phyloP scores from a whole-genome alignment of 2,329 filamentous ascomycete genomes.

The Chalara sp. region DNA sequence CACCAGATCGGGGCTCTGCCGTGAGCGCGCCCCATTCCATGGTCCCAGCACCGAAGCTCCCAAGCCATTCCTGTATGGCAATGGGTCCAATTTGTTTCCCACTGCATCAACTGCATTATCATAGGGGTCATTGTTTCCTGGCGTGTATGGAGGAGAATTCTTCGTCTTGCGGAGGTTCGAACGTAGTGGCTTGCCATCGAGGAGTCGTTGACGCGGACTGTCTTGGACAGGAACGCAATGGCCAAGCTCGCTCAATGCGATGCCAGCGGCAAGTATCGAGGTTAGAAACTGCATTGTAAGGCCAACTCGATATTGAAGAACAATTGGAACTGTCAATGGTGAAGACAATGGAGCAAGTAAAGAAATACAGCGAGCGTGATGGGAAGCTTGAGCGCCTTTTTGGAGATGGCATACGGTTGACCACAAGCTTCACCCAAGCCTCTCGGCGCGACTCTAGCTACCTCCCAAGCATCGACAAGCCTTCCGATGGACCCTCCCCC shows the following conservation, averaged over 20 bases:
- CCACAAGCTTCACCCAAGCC: too few relatives aligned
- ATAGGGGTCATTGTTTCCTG: slow-evolving; percentile 51
- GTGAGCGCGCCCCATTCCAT: slow-evolving; percentile 61
- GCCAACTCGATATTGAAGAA: not conserved
- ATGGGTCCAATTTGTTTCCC: slow-evolving; percentile 53
- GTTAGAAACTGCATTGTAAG: slow-evolving; percentile 21
- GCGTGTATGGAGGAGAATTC: slow-evolving; percentile 45
- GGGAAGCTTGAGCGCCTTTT: too few relatives aligned
- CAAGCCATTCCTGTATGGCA: slow-evolving; percentile 57
- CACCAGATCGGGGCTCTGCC: slow-evolving; percentile 64
- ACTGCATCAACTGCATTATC: slow-evolving; percentile 57
- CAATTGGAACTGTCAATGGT: not conserved
- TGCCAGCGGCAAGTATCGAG: slow-evolving; percentile 15
- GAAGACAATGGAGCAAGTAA: not conserved
- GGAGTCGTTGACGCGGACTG: slow-evolving; percentile 47
- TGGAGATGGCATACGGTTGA: too few relatives aligned
- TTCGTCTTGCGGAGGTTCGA: slow-evolving; percentile 22
- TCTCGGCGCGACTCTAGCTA: not conserved
- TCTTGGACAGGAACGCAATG: slow-evolving; percentile 32
- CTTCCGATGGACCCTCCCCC: not conserved
- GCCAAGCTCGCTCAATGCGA: slow-evolving; percentile 15
- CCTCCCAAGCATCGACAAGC: not conserved
- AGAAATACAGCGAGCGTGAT: too few relatives aligned
- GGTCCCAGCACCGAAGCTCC: slow-evolving; percentile 64
- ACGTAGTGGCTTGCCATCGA: slow-evolving; percentile 41